Percentiles rank a stretch among this genome's conserved stretches.
These are phyloP conservation scores for Paramecium biaurelia DNA, from an alignment of 73 alveolate species.

Conservation along the genomic window DNA sequence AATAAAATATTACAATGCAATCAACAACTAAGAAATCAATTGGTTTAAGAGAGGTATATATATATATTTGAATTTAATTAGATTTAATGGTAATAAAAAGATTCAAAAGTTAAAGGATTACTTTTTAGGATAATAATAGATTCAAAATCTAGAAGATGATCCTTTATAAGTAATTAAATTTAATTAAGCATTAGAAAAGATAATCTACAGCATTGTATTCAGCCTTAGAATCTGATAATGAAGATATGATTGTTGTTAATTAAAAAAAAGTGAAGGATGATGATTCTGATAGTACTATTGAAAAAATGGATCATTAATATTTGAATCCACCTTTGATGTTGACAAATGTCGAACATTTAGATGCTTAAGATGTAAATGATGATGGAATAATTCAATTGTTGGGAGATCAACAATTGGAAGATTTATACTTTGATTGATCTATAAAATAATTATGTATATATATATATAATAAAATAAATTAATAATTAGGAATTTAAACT, in stretches of 20 bases:
- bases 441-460: neutral
- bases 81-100: neutral
- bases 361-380: neutral
- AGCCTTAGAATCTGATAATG: neutral
- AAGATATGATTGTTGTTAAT: neutral
- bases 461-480: neutral
- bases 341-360: neutral
- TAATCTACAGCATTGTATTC: neutral
- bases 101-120: neutral
- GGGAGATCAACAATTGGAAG: neutral
- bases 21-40: neutral
- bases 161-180: neutral
- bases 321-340: neutral
- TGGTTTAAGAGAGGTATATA: neutral
- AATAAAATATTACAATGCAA: neutral
- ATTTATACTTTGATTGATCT: neutral
- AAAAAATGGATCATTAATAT: neutral
- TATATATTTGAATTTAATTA: neutral
- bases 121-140: neutral
- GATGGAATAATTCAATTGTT: neutral
- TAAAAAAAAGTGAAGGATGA: neutral
- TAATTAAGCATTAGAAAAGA: neutral
- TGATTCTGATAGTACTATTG: slow-evolving; percentile 42
- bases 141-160: neutral
- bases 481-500: neutral